These are phyloP conservation scores for Musa balbisiana DNA, from an alignment of 202 grass and related monocot genomes.

Conservation along the genomic window DNA sequence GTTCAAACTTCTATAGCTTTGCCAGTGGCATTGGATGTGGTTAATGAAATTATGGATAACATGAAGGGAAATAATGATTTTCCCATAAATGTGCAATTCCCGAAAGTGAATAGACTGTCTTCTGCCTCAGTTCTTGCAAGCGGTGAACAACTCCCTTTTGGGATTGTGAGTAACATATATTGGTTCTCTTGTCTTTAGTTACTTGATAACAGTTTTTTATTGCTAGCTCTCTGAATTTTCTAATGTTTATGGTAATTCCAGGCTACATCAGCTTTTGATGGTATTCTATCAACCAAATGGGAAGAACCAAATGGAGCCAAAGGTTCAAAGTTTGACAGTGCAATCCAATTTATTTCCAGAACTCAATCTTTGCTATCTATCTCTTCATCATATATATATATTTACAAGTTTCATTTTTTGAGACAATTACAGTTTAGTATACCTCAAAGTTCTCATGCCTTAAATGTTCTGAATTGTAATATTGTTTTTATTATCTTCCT, in stretches of 20 bases:
- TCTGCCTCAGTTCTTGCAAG: conserved; percentile 82
- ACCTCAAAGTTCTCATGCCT: too few species aligned
- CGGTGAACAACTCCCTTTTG: conserved; percentile 71
- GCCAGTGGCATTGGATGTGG: conserved; percentile 68
- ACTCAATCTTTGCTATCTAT: background rate
- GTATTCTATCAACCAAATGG: conserved; percentile 72
- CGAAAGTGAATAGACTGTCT: conserved; percentile 55
- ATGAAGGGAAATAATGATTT: conserved; percentile 36
- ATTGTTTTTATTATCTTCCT: too few species aligned
- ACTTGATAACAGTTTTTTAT: conserved; percentile 14
- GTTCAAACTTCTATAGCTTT: conserved; percentile 67
- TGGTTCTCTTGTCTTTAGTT: conserved; percentile 1
- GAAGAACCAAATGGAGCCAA: conserved; percentile 96
- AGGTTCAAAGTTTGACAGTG: conserved; percentile 35
- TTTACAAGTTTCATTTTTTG: too few species aligned
- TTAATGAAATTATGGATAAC: conserved; percentile 70
- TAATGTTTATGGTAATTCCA: conserved; percentile 36
- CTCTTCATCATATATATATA: too few species aligned
- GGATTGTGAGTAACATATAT: conserved; percentile 62
- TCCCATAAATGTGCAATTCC: conserved; percentile 44
- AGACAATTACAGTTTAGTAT: background rate
- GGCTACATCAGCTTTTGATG: conserved; percentile 87
- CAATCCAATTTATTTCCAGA: background rate
- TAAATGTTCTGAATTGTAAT: too few species aligned
- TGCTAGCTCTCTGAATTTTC: background rate